phyloP scores from a whole-genome alignment of 495 filamentous ascomycete species.

The Penicillium mononematosum region DNA sequence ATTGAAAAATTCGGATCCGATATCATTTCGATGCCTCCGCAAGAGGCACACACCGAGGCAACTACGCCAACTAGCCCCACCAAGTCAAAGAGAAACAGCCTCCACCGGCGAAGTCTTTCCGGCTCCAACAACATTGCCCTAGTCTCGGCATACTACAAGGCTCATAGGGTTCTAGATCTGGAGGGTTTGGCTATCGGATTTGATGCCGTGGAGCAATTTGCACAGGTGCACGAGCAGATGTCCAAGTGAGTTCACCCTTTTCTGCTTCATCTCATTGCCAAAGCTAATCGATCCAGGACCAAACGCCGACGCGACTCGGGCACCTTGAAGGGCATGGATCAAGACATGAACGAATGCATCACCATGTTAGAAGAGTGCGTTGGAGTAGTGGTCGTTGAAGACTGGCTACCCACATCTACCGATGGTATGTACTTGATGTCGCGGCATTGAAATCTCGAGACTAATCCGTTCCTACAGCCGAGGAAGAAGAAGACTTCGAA shows the following conservation, averaged over 20 bases:
- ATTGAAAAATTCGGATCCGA: conserved; percentile 45
- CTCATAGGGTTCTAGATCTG: conserved; percentile 68
- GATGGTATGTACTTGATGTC: conserved; percentile 36
- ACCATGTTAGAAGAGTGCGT: neutral
- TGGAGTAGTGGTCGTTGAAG: neutral
- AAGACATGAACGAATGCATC: conserved; percentile 28
- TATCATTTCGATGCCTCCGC: conserved; percentile 32
- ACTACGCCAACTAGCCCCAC: conserved; percentile 32
- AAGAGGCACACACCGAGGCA: conserved; percentile 24
- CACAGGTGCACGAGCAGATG: conserved; percentile 44
- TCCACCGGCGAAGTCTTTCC: conserved; percentile 28
- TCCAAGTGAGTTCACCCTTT: conserved; percentile 36
- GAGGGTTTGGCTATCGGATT: conserved; percentile 66
- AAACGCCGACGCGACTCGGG: conserved; percentile 38
- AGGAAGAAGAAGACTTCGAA: conserved; percentile 43
- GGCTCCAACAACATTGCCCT: conserved; percentile 17
- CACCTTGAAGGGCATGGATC: conserved; percentile 34
- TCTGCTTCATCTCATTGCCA: neutral
- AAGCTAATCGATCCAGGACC: conserved; percentile 27
- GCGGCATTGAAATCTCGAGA: neutral
- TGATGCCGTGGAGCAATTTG: conserved; percentile 63
- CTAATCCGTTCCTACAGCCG: conserved; percentile 30
- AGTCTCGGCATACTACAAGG: conserved; percentile 39
- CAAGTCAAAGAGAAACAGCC: conserved; percentile 31
- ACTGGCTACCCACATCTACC: conserved; percentile 32